Evolutionary conservation across 1,284 basidiomycete genomes (phyloP).

Genomic region (Ustilago loliicola): DNA sequence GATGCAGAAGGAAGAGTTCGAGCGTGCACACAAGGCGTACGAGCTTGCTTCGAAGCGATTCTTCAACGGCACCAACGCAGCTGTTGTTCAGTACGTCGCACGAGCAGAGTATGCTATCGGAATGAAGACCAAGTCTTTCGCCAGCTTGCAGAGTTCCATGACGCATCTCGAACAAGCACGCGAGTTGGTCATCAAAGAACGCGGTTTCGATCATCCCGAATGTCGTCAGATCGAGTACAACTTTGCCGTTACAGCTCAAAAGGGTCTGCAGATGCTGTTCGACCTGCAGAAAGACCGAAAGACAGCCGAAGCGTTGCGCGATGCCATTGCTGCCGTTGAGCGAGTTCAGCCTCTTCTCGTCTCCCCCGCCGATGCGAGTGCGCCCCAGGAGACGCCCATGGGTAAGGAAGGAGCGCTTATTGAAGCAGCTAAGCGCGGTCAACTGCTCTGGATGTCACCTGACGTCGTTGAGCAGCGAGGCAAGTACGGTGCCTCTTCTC

Average conservation of each 20-base stretch:
- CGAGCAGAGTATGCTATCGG: slow-evolving; percentile 66
- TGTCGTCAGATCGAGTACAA: slow-evolving; percentile 66
- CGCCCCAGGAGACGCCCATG: slow-evolving; percentile 26
- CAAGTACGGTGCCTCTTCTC: slow-evolving; percentile 64
- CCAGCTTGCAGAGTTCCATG: slow-evolving; percentile 52
- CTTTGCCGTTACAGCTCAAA: slow-evolving; percentile 66
- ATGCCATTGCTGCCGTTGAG: slow-evolving; percentile 59
- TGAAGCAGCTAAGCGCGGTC: slow-evolving; percentile 56
- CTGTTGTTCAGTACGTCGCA: slow-evolving; percentile 65
- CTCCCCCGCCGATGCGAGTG: slow-evolving; percentile 17
- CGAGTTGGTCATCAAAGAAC: slow-evolving; percentile 41
- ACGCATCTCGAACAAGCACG: slow-evolving; percentile 56
- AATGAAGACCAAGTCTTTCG: slow-evolving; percentile 56
- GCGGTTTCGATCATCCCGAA: slow-evolving; percentile 30
- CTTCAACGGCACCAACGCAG: slow-evolving; percentile 45
- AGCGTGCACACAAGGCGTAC: slow-evolving; percentile 66
- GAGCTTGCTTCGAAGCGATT: slow-evolving; percentile 62
- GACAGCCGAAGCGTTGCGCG: slow-evolving; percentile 44
- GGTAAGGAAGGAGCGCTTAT: slow-evolving; percentile 45
- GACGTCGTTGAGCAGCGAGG: slow-evolving; percentile 68
- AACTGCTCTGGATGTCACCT: slow-evolving; percentile 62
- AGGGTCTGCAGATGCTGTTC: slow-evolving; percentile 67
- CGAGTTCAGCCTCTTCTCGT: slow-evolving; percentile 50
- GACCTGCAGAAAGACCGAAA: slow-evolving; percentile 59
- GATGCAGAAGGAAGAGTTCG: slow-evolving; percentile 67